Evolutionary conservation across 2,329 filamentous ascomycete species (phyloP).

Genomic region (Penicillium olsonii): DNA sequence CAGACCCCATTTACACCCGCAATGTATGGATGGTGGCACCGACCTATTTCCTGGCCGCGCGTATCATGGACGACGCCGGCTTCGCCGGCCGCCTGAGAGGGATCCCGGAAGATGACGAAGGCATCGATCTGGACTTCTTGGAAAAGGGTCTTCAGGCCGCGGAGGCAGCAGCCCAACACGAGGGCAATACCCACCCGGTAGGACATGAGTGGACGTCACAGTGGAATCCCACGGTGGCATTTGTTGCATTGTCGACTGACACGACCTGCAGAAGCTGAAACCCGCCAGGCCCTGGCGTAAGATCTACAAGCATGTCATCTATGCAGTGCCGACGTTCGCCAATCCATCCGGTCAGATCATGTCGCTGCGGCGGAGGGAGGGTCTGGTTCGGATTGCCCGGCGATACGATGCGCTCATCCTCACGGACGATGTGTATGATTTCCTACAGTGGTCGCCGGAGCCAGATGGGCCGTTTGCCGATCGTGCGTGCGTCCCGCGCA

Average conservation of each 20-base stretch:
- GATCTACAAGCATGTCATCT: conserved; percentile 83
- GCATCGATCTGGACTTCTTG: conserved; percentile 68
- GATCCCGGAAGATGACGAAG: conserved; percentile 75
- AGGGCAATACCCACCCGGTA: conserved; percentile 48
- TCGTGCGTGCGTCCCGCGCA: conserved; percentile 62
- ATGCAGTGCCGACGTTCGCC: conserved; percentile 82
- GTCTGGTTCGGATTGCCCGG: conserved; percentile 74
- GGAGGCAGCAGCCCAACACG: conserved; percentile 46
- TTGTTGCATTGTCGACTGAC: conserved; percentile 3
- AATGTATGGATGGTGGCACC: conserved; percentile 80
- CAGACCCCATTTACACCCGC: conserved; percentile 73
- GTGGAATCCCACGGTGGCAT: conserved; percentile 5
- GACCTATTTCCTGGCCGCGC: conserved; percentile 79
- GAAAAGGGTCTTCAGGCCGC: conserved; percentile 52
- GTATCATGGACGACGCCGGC: conserved; percentile 81
- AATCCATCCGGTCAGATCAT: conserved; percentile 88
- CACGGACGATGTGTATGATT: conserved; percentile 91
- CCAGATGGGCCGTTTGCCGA: conserved; percentile 22
- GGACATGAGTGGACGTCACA: conserved; percentile 16
- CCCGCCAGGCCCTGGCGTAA: conserved; percentile 64
- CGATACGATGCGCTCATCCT: conserved; percentile 79
- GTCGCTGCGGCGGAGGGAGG: conserved; percentile 65
- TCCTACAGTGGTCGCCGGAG: conserved; percentile 72
- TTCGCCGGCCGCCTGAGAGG: conserved; percentile 68
- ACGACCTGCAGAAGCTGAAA: conserved; percentile 54